These are phyloP conservation scores for Cichorium intybus DNA, from an alignment of 140 eudicot species.

Conservation along the genomic window DNA sequence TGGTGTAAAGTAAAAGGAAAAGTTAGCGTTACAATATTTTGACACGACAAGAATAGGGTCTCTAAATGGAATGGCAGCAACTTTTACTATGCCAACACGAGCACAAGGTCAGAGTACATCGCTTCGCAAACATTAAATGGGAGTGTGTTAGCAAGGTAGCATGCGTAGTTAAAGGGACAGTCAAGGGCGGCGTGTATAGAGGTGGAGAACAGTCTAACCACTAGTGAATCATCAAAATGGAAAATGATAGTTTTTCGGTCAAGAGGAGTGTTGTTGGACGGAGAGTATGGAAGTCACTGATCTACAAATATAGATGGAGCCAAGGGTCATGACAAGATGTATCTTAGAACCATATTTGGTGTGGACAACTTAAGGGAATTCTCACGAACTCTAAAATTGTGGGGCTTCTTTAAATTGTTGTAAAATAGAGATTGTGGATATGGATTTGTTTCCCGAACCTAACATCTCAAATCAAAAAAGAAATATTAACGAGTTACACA, in stretches of 20 bases:
- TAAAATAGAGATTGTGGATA: constrained; percentile 10
- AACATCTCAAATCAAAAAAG: too few species aligned
- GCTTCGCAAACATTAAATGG: constrained; percentile 35
- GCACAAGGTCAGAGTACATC: constrained; percentile 47
- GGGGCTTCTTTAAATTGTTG: constrained; percentile 59
- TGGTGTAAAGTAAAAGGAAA: constrained; percentile 44
- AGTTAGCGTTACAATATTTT: constrained; percentile 47
- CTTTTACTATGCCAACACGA: constrained; percentile 52
- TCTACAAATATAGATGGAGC: constrained; percentile 54
- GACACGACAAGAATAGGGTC: constrained; percentile 46
- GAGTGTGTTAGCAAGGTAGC: constrained; percentile 48
- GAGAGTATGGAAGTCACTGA: constrained; percentile 59
- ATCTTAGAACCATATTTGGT: constrained; percentile 20
- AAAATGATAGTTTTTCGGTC: constrained; percentile 51
- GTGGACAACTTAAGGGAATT: constrained; percentile 27
- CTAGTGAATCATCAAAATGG: constrained; percentile 40
- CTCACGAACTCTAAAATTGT: constrained; percentile 48
- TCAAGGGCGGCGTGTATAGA: constrained; percentile 59
- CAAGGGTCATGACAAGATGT: constrained; percentile 67
- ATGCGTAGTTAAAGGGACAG: constrained; percentile 51
- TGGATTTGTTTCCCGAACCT: too few species aligned
- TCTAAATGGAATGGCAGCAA: constrained; percentile 39
- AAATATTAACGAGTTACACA: too few species aligned
- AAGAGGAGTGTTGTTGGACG: constrained; percentile 54
- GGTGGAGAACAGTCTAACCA: constrained; percentile 48